Conservation (phyloP, 2,329 filamentous ascomycete species). For the Cordyceps farinosa region DNA sequence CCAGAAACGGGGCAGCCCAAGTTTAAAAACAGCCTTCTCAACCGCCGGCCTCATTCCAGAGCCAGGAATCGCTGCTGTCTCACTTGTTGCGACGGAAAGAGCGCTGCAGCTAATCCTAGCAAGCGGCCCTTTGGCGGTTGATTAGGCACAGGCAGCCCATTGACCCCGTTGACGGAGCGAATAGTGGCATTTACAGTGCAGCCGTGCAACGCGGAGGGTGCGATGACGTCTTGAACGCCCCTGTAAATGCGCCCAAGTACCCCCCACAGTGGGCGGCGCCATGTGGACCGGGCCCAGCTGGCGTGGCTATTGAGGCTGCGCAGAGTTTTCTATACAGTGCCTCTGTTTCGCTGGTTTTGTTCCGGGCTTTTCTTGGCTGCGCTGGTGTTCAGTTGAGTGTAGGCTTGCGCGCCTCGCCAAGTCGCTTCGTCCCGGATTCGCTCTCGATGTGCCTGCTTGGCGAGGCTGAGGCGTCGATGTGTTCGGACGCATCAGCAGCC, state of each 20-base stretch:
- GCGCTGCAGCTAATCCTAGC: conserved; percentile 1
- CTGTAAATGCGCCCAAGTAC: neutral
- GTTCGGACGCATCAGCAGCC: neutral
- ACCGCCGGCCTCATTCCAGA: conserved; percentile 12
- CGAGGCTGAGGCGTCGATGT: neutral
- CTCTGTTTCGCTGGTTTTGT: conserved; percentile 4
- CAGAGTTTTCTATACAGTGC: conserved; percentile 15
- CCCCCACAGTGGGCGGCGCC: conserved; percentile 17
- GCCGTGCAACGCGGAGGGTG: neutral
- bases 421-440: conserved; percentile 14
- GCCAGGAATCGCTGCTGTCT: neutral
- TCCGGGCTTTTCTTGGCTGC: conserved; percentile 8
- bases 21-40: conserved; percentile 9
- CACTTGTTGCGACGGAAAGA: neutral
- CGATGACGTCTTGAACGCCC: conserved; percentile 16
- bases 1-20: conserved; percentile 1
- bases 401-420: conserved; percentile 7
- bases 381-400: neutral
- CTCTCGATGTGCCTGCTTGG: conserved; percentile 7
- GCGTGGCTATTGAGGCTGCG: conserved; percentile 5
- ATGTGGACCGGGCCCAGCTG: conserved; percentile 8
- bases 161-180: neutral
- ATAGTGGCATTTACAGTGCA: neutral
- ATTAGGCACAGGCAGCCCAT: neutral
- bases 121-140: conserved; percentile 9